Evolutionary conservation across 2,329 filamentous ascomycete genomes (phyloP).

Genomic region (Pseudogymnoascus pannorum): DNA sequence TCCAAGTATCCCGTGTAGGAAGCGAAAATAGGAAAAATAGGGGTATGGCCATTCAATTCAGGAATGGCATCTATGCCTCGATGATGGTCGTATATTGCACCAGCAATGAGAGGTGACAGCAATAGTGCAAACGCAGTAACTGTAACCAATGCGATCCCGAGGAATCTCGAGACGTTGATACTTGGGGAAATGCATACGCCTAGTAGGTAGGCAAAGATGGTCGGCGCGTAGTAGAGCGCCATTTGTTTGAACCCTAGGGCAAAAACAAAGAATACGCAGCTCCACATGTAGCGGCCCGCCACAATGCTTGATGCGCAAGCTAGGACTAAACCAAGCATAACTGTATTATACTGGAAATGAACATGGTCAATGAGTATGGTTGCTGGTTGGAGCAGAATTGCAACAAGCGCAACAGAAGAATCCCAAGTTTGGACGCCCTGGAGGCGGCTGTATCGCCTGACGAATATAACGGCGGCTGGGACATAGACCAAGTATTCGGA

Average conservation of each 20-base stretch:
- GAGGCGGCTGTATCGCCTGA: slow-evolving; percentile 70
- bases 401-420: slow-evolving; percentile 74
- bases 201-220: slow-evolving; percentile 84
- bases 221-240: slow-evolving; percentile 94
- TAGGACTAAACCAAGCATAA: slow-evolving; percentile 89
- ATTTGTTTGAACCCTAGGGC: slow-evolving; percentile 99
- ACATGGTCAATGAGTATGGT: slow-evolving; percentile 91
- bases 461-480: slow-evolving; percentile 77
- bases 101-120: slow-evolving; percentile 66
- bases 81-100: slow-evolving; percentile 61
- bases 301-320: slow-evolving; percentile 85
- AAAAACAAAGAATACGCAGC: slow-evolving; percentile 85
- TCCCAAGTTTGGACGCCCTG: slow-evolving; percentile 76
- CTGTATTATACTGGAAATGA: slow-evolving; percentile 96
- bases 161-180: slow-evolving; percentile 58
- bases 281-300: slow-evolving; percentile 78
- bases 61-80: slow-evolving; percentile 53
- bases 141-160: slow-evolving; percentile 70
- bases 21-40: slow-evolving; percentile 54
- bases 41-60: slow-evolving; percentile 50
- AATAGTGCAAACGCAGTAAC: slow-evolving; percentile 65
- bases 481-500: slow-evolving; percentile 89
- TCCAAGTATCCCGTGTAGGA: slow-evolving; percentile 53
- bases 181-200: slow-evolving; percentile 76
- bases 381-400: slow-evolving; percentile 85